Evolutionary conservation across 1,139 yeast species (phyloP), one percentile per base, ranked within the genome.

Genomic region (Scheffersomyces titani): DNA sequence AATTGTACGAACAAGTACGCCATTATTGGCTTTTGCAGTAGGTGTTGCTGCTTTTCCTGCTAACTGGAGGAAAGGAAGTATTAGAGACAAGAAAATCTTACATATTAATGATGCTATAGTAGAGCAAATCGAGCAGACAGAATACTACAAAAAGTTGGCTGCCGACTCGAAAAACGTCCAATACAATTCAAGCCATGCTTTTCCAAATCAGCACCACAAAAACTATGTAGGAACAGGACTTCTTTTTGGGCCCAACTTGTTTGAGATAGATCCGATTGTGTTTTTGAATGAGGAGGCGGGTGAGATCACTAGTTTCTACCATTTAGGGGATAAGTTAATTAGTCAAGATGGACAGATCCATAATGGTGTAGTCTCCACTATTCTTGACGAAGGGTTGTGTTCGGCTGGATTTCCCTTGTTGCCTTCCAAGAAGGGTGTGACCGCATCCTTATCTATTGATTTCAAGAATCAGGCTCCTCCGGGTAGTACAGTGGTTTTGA

Each of bases 381-480:
- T 94, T 47, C 67, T 94, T 52, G 99, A 94, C 70, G 99, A 94
- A 70, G 88, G 90, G 0, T 77, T 94, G 50, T 92, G 97, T 65
- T 81, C 87, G 51, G 90, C 97, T 67, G 98, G 97, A 19, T 94
- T 92, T 68, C 87, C 93, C 5, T 74, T 81, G 44, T 77, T 94
- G n/a, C 98, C 99, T 1, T 85, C 88, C 55, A 84, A 86, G 56
- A 80, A 88, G 55, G 98, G 98, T n/a, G 97, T 94, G 19, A 94
- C 99, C 0, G 99, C 97, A 0, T 81, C 82, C 52, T 76, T 94
- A 50, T 76, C 83, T 18, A 79, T 94, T 19, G 80, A 89, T 59
- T 94, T 90, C 70, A 67, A 78, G 52, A 81, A 84, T 44, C 96
- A 91, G 60, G 84, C 84, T 0, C 85, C 86, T 1, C 89, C 94